Evolutionary conservation across 2,329 filamentous ascomycete genomes (phyloP).

Genomic region (Ophiobolus disseminans): DNA sequence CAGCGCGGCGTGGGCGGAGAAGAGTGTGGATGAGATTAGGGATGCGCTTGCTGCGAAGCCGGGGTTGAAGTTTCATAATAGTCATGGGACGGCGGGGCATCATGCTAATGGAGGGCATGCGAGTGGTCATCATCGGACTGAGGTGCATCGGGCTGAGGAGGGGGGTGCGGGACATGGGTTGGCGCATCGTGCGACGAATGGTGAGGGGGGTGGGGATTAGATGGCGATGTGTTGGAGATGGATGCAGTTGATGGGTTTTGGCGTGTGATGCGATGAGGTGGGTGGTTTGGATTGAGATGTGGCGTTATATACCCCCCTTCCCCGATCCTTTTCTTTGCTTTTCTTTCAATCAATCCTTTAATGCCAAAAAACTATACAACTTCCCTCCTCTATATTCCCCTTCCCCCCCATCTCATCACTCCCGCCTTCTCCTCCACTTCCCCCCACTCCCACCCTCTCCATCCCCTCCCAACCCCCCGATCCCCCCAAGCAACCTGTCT

Average conservation of each 20-base stretch:
- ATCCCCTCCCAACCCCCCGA: not conserved
- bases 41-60: conserved; percentile 49
- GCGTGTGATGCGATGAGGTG: not conserved
- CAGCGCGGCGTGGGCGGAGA: conserved; percentile 44
- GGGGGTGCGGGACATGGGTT: conserved; percentile 14
- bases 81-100: conserved; percentile 10
- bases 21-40: conserved; percentile 49
- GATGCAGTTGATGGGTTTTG: not conserved
- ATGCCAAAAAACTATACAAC: too few species aligned
- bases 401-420: not conserved
- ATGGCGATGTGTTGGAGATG: conserved; percentile 11
- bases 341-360: too few species aligned
- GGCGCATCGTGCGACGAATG: conserved; percentile 3
- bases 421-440: not conserved
- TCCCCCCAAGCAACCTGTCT: not conserved
- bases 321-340: too few species aligned
- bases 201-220: too few species aligned
- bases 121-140: conserved; percentile 17
- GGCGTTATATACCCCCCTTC: not conserved
- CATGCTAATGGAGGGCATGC: too few species aligned
- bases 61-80: conserved; percentile 16
- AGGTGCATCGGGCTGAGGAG: conserved; percentile 18
- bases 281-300: too few species aligned
- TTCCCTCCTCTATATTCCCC: too few species aligned
- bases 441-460: not conserved